These are phyloP conservation scores for Phialophora verrucosa DNA, from an alignment of 2,329 filamentous ascomycete species.

Conservation along the genomic window DNA sequence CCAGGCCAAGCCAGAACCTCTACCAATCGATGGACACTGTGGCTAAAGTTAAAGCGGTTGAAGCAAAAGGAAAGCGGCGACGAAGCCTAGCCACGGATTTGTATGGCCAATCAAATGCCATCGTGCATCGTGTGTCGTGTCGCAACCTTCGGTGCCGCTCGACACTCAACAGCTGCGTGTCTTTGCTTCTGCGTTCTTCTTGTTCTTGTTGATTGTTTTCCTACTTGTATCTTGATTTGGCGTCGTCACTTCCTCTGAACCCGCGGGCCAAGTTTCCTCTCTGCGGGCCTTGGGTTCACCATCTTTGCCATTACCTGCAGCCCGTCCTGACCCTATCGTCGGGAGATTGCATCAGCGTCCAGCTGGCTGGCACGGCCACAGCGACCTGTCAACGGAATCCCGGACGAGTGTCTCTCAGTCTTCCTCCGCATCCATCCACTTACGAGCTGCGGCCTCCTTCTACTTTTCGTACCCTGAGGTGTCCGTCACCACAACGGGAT, in stretches of 20 bases:
- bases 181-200: not conserved
- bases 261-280: not conserved
- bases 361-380: not conserved
- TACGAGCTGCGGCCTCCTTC: not conserved
- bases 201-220: not conserved
- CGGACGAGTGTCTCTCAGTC: not conserved
- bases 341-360: constrained; percentile 4
- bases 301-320: not conserved
- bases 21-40: not conserved
- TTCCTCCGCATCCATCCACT: not conserved
- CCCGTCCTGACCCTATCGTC: not conserved
- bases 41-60: not conserved
- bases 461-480: not conserved
- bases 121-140: not conserved
- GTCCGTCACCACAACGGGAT: constrained; percentile 12
- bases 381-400: not conserved
- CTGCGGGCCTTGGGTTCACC: not conserved
- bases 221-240: not conserved
- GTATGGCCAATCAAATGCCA: not conserved
- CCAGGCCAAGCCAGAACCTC: not conserved
- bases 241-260: not conserved
- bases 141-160: not conserved
- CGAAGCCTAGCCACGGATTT: not conserved
- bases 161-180: not conserved
- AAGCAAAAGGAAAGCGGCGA: not conserved